Evolutionary conservation across 1,139 yeast species (phyloP), one percentile per base, ranked within the genome.

Genomic region (Pichia sp.): DNA sequence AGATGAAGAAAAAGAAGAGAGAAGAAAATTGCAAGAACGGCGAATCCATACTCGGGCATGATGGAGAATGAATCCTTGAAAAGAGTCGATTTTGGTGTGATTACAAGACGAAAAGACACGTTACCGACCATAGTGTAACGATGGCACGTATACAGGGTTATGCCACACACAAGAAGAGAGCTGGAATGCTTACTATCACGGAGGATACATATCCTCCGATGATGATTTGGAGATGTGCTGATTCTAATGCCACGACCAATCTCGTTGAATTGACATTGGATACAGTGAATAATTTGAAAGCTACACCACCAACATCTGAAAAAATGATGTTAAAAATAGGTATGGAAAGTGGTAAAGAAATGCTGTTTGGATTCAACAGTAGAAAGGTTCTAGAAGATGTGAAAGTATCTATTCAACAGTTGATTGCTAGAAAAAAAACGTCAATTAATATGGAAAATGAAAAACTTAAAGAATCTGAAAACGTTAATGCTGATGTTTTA

Each of bases 381-480:
- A 65, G 93, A 45, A 78, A 78, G 19, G 79, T 85, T 15, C 81
- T 86, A 93, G 82, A 81, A 50, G 76, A 74, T 46, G 76, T 84
- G 41, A 84, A 83, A 57, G 78, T 74, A 31, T 67, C 84, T 0
- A 62, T 86, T 13, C 93, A 84, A 55, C 78, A 80, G 31, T 75
- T 82, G 26, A 79, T 85, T 13, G 81, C 87, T 0, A 68, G 91
- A 49, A 79, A 74, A 56, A 75, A 77, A 53, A 74, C 83, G 8
- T 39, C 48, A 3, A 30, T 41, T 6, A 33, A 29, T 19, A 20
- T 41, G 7, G 45, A 44, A 25, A 36, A 37, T 11, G 37, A 36
- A 14, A 37, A 35, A 26, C 14, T 29, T 9, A 30, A 30, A 19
- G 28, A 16, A 15, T 2, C 56, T n/a, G 40, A 51, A 10, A 52